Evolutionary conservation across 2,329 filamentous ascomycete species (phyloP), one percentile per base, ranked within the genome.

Genomic region (Periconia sp.): DNA sequence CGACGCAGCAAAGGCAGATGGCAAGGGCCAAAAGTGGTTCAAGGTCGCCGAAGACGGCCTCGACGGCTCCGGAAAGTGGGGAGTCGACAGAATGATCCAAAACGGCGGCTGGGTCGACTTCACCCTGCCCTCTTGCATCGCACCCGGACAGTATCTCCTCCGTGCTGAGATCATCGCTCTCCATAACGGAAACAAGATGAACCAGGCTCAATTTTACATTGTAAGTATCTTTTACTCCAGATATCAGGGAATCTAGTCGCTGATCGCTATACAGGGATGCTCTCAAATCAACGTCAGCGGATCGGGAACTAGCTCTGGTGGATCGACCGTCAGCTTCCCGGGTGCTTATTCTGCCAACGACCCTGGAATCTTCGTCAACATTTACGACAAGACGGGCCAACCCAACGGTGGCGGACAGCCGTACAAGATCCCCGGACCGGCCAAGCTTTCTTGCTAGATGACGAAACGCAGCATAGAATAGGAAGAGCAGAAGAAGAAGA

Each of bases 51-150:
- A 74, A 42, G 71, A 73, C 35, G 65, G 68, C 4, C 63, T 73
- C n/a, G 59, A 69, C 30, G 45, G 57, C 30, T 67, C 67, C 28
- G 69, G 70, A 18, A 65, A 68, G 40, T 79, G 76, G 76, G 76
- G 71, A 19, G 76, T 79, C 28, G 76, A 79, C 61, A 66, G 72
- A 48, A 71, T 79, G 69, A 77, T 78, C 52, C 48, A 62, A 30
- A 70, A 68, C 54, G 55, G 66, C 32, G 76, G 77, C 33, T 78
- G 76, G 74, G 65, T 72, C 37, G 68, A 70, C 44, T 68, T 68
- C 48, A 59, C 33, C 8, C 31, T 57, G 33, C 64, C 62, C 9
- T 34, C 41, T 4, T 61, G 58, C 38, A 40, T 61, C 21, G 60
- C 63, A 2, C 52, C 63, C 12, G 63, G 63, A 16, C 54, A 66